Evolutionary conservation across 164 flowering plant genomes (phyloP).

Genomic region (Sextonia rubra): DNA sequence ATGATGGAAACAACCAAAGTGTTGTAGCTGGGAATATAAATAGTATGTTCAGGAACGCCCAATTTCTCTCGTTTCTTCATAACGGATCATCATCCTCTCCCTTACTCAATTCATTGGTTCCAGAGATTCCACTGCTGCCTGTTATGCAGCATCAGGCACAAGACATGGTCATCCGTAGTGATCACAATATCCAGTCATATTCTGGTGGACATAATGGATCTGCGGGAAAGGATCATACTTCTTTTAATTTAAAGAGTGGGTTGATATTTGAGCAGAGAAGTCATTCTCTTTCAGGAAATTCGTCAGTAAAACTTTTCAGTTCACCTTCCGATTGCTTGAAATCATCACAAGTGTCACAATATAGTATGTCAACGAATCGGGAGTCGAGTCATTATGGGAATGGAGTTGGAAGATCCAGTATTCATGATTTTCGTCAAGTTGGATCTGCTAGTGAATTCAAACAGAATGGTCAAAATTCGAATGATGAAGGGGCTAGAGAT

Average conservation of each 20-base stretch:
- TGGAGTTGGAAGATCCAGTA: constrained; percentile 2
- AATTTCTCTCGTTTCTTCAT: constrained; percentile 9
- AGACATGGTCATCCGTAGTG: constrained; percentile 10
- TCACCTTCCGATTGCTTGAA: constrained; percentile 8
- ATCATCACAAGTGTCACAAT: constrained; percentile 9
- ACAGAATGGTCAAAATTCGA: constrained; percentile 5
- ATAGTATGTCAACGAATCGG: not conserved
- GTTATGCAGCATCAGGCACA: not conserved
- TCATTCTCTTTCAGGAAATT: not conserved
- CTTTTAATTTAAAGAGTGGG: constrained; percentile 11
- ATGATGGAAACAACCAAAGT: not conserved
- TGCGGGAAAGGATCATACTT: constrained; percentile 5
- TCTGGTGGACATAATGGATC: constrained; percentile 3
- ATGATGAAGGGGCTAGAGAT: constrained; percentile 7
- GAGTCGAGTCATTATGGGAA: not conserved
- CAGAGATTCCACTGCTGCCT: constrained; percentile 3
- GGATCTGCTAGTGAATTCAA: constrained; percentile 15
- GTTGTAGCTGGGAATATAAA: not conserved
- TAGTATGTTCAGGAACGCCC: not conserved
- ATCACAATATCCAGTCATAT: constrained; percentile 1
- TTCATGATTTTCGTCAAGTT: constrained; percentile 6
- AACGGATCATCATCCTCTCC: not conserved
- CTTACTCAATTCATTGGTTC: constrained; percentile 2
- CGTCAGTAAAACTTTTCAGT: constrained; percentile 1
- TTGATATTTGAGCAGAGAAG: not conserved